phyloP scores from a whole-genome alignment of 2,329 filamentous ascomycete genomes.

The Verticillium nubilum region DNA sequence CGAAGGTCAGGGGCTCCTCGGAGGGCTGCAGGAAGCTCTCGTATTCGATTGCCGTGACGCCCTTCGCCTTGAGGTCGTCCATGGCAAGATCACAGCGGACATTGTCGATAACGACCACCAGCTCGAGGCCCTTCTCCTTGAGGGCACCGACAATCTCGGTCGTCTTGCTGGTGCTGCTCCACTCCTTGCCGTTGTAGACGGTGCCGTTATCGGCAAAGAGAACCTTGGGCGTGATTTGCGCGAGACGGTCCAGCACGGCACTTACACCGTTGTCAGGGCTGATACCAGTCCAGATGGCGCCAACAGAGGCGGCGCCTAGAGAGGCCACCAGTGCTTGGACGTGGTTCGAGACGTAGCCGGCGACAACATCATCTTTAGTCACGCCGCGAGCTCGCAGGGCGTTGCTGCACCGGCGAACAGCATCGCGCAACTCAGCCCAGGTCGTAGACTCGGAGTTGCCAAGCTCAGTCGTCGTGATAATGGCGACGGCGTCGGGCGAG shows the following conservation, averaged over 20 bases:
- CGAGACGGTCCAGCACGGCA: conserved; percentile 80
- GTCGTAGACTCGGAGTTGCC: conserved; percentile 52
- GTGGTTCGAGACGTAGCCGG: conserved; percentile 83
- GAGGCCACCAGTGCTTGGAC: conserved; percentile 82
- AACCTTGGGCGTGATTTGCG: conserved; percentile 77
- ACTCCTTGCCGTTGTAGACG: conserved; percentile 86
- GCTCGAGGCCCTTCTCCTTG: conserved; percentile 52
- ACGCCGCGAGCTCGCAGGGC: conserved; percentile 65
- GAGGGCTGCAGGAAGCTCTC: conserved; percentile 36
- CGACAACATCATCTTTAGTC: conserved; percentile 48
- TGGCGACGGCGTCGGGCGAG: conserved; percentile 57
- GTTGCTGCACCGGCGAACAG: conserved; percentile 67
- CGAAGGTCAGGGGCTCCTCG: conserved; percentile 54
- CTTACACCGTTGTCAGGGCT: conserved; percentile 90
- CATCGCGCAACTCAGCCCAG: conserved; percentile 76
- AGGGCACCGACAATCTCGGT: conserved; percentile 67
- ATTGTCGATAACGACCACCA: conserved; percentile 70
- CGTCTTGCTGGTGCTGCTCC: conserved; percentile 75
- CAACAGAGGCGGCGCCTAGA: conserved; percentile 75
- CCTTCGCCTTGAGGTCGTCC: conserved; percentile 30
- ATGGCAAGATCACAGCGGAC: conserved; percentile 42
- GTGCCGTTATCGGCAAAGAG: conserved; percentile 85
- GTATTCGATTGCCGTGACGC: conserved; percentile 38
- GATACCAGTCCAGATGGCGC: conserved; percentile 88
- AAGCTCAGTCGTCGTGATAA: conserved; percentile 76